Conservation (phyloP, 2,329 filamentous ascomycete species). For the Davidsoniella eucalypti region DNA sequence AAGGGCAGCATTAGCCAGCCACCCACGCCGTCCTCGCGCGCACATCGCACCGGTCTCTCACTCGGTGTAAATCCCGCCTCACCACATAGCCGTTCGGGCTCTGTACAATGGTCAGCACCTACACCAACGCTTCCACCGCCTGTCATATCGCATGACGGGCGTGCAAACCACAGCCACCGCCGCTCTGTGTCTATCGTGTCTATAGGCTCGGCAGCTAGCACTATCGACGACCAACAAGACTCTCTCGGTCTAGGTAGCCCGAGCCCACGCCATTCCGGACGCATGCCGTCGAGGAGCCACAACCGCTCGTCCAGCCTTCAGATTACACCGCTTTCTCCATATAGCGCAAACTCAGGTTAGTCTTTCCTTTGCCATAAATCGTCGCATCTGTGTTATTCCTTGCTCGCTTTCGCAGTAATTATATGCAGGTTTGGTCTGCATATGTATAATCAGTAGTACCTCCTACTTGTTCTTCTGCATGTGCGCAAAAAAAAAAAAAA, state of each 20-base stretch:
- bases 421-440: no score
- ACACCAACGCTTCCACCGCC: slow-evolving; percentile 16
- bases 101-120: slow-evolving; percentile 30
- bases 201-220: slow-evolving; percentile 40
- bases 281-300: slow-evolving; percentile 37
- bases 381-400: neutral
- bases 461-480: neutral
- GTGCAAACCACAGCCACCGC: slow-evolving; percentile 28
- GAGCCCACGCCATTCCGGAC: slow-evolving; percentile 7
- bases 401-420: no score
- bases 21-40: slow-evolving; percentile 24
- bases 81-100: slow-evolving; percentile 29
- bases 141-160: slow-evolving; percentile 16
- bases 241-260: neutral
- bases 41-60: slow-evolving; percentile 53
- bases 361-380: neutral
- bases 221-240: slow-evolving; percentile 28
- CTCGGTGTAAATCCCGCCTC: slow-evolving; percentile 35
- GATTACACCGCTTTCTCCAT: slow-evolving; percentile 36
- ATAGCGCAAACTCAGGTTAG: slow-evolving; percentile 25
- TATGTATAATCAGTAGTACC: neutral
- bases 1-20: slow-evolving; percentile 20
- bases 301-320: slow-evolving; percentile 69
- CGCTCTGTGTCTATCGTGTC: slow-evolving; percentile 75
- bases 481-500: neutral